Conservation (phyloP, 108 stramenopile species). For the Nannochloropsis gaditana region DNA sequence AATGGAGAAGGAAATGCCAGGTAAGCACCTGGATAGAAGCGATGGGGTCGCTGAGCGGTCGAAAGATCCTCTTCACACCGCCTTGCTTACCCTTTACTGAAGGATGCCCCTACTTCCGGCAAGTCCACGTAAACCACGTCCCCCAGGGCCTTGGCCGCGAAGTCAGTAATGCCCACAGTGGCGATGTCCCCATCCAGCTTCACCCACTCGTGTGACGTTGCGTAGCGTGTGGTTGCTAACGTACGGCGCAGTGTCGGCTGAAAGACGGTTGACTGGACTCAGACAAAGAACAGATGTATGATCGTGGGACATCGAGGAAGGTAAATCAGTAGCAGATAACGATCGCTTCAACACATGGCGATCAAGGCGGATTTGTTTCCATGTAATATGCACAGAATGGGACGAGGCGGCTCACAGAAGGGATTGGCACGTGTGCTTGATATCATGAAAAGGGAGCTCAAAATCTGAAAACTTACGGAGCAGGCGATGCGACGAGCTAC, state of each 20-base stretch:
- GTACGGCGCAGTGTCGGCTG: neutral
- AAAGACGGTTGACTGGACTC: neutral
- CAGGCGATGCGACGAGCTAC: neutral
- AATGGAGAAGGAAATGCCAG: neutral
- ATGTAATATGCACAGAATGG: neutral
- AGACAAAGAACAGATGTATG: neutral
- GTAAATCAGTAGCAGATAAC: neutral
- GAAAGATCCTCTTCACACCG: too few species aligned
- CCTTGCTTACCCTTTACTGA: slow-evolving; percentile 68
- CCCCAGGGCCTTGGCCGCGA: slow-evolving; percentile 86
- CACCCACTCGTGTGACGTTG: neutral
- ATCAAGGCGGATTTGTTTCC: neutral
- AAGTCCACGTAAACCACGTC: slow-evolving; percentile 97
- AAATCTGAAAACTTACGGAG: neutral
- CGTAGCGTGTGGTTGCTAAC: neutral
- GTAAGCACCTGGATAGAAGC: neutral
- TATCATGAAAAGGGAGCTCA: neutral
- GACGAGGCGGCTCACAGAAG: neutral
- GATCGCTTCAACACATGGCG: neutral
- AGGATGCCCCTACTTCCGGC: slow-evolving; percentile 78
- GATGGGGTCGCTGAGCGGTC: too few species aligned
- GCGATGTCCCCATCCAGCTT: slow-evolving; percentile 76
- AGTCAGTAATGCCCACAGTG: slow-evolving; percentile 89
- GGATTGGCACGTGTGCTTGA: neutral
- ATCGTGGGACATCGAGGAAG: neutral